Conservation (phyloP, 352 stramenopile species). For the Aphanomyces euteiches region DNA sequence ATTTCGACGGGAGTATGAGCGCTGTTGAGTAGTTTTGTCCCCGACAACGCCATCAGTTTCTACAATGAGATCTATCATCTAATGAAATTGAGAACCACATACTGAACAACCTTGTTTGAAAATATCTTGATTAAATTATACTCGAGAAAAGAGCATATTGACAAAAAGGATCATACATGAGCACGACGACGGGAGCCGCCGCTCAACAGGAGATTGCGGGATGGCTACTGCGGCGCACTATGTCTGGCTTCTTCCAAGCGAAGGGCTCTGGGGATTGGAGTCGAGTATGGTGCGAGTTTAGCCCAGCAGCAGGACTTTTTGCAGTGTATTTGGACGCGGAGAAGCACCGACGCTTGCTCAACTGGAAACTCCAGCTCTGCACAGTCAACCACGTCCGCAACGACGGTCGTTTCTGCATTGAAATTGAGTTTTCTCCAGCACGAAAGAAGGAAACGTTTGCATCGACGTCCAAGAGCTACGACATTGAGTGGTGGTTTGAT, state of each 20-base stretch:
- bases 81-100: too few species aligned
- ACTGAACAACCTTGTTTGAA: not conserved
- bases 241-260: constrained; percentile 24
- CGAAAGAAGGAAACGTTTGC: constrained; percentile 81
- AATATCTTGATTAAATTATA: constrained; percentile 1
- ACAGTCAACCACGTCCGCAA: constrained; percentile 78
- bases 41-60: too few species aligned
- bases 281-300: constrained; percentile 73
- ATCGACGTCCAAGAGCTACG: constrained; percentile 77
- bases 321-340: constrained; percentile 56
- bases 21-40: too few species aligned
- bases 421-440: constrained; percentile 48
- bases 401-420: constrained; percentile 77
- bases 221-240: constrained; percentile 26
- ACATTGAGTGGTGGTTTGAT: constrained; percentile 84
- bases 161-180: not conserved
- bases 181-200: constrained; percentile 1
- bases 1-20: too few species aligned
- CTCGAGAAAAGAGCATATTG: not conserved
- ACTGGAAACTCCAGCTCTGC: constrained; percentile 57
- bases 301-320: constrained; percentile 57
- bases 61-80: too few species aligned
- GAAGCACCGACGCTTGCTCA: constrained; percentile 43
- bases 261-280: constrained; percentile 57
- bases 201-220: constrained; percentile 17